Percentiles rank a stretch among this genome's conserved stretches.
Conservation (phyloP, 2,329 filamentous ascomycete genomes). For the Microcera coccophila region DNA sequence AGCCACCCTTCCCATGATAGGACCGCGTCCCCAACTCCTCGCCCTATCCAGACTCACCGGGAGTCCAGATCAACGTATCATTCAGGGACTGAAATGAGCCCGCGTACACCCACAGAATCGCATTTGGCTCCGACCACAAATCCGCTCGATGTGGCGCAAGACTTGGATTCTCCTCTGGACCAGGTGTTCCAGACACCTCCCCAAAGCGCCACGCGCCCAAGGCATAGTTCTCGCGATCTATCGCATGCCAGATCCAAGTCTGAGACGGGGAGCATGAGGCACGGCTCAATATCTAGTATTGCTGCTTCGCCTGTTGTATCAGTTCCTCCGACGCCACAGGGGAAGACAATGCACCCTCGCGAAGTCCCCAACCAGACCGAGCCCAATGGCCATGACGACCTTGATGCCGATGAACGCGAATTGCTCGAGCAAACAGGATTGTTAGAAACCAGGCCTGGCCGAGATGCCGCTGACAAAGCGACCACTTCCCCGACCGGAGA, state of each 20-base stretch:
- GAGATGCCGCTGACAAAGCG: slow-evolving; percentile 32
- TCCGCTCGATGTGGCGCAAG: slow-evolving; percentile 11
- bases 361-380: slow-evolving; percentile 19
- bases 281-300: slow-evolving; percentile 32
- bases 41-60: slow-evolving; percentile 17
- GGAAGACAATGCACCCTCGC: slow-evolving; percentile 11
- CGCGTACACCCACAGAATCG: slow-evolving; percentile 27
- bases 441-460: slow-evolving; percentile 41
- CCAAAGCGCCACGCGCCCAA: slow-evolving; percentile 26
- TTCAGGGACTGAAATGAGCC: slow-evolving; percentile 22
- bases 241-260: slow-evolving; percentile 18
- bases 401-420: slow-evolving; percentile 65
- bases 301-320: slow-evolving; percentile 26
- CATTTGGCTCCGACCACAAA: slow-evolving; percentile 17
- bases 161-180: slow-evolving; percentile 26
- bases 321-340: slow-evolving; percentile 19
- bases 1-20: slow-evolving; percentile 21
- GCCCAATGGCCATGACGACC: slow-evolving; percentile 38
- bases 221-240: slow-evolving; percentile 26
- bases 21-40: slow-evolving; percentile 27
- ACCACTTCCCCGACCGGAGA: slow-evolving; percentile 34
- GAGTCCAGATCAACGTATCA: slow-evolving; percentile 29
- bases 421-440: slow-evolving; percentile 66
- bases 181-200: slow-evolving; percentile 31
- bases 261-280: slow-evolving; percentile 23